Percentiles rank a stretch among this genome's conserved stretches.
Conservation (phyloP, 495 filamentous ascomycete genomes). For the Aspergillus taichungensis region DNA sequence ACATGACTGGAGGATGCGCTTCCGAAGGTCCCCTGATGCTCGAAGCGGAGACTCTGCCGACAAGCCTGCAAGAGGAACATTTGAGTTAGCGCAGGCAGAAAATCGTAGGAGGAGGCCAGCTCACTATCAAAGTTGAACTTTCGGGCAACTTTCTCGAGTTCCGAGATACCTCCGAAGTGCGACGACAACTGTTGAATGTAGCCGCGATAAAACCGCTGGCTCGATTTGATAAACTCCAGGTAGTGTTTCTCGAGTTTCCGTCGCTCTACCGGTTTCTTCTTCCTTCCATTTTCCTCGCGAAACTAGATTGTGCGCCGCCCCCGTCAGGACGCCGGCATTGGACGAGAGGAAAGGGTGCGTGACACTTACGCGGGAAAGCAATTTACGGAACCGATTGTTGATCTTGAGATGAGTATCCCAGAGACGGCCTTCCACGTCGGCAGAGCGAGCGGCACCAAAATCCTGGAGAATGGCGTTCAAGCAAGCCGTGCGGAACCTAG, state of each 20-base stretch:
- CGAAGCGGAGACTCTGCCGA: conserved; percentile 27
- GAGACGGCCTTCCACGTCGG: conserved; percentile 57
- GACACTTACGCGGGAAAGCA: conserved; percentile 40
- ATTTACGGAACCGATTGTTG: conserved; percentile 66
- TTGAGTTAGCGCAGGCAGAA: conserved; percentile 11
- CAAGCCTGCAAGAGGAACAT: conserved; percentile 26
- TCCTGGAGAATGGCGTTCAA: conserved; percentile 65
- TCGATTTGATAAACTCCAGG: conserved; percentile 72
- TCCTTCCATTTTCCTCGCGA: conserved; percentile 45
- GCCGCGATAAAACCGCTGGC: conserved; percentile 76
- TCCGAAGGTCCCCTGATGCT: conserved; percentile 39
- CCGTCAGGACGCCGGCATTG: conserved; percentile 6
- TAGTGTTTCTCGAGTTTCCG: conserved; percentile 77
- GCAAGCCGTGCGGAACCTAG: conserved; percentile 60
- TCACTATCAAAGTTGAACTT: conserved; percentile 56
- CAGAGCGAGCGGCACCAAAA: conserved; percentile 55
- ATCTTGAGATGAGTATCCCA: conserved; percentile 75
- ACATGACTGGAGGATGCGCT: conserved; percentile 61
- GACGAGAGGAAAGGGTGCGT: background rate
- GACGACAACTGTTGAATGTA: conserved; percentile 73
- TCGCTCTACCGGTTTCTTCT: conserved; percentile 63
- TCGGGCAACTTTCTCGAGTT: conserved; percentile 62
- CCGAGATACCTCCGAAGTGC: conserved; percentile 59
- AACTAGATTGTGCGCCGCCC: conserved; percentile 28
- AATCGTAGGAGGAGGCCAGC: conserved; percentile 4